These are phyloP conservation scores for Corinectria fuckeliana DNA, from an alignment of 2,329 filamentous ascomycete genomes.

Conservation along the genomic window DNA sequence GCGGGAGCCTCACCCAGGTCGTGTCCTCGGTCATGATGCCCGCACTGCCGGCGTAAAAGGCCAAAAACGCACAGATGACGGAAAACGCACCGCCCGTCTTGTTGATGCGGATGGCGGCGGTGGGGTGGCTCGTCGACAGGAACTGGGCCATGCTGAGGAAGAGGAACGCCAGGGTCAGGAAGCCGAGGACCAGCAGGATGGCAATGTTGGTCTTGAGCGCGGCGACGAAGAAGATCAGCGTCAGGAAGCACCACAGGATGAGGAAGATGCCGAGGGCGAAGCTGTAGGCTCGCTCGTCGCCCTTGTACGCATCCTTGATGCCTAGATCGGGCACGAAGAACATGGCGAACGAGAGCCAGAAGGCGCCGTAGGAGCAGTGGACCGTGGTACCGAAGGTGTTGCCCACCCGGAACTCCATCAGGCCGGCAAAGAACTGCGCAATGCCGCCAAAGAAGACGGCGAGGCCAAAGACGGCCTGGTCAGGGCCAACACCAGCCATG, in stretches of 20 bases:
- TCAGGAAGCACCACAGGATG: slow-evolving; percentile 67
- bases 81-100: slow-evolving; percentile 48
- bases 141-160: slow-evolving; percentile 66
- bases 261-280: slow-evolving; percentile 63
- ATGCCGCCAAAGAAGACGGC: slow-evolving; percentile 65
- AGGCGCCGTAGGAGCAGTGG: slow-evolving; percentile 66
- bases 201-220: slow-evolving; percentile 64
- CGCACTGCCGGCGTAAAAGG: slow-evolving; percentile 50
- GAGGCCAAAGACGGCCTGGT: slow-evolving; percentile 46
- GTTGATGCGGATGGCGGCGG: slow-evolving; percentile 52
- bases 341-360: slow-evolving; percentile 67
- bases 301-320: slow-evolving; percentile 54
- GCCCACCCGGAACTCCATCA: slow-evolving; percentile 60
- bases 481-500: slow-evolving; percentile 42
- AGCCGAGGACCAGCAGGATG: slow-evolving; percentile 64
- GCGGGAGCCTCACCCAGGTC: slow-evolving; percentile 49
- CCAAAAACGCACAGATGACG: slow-evolving; percentile 44
- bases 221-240: slow-evolving; percentile 60
- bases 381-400: slow-evolving; percentile 69
- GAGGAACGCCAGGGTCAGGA: slow-evolving; percentile 64
- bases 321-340: slow-evolving; percentile 59
- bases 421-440: slow-evolving; percentile 71
- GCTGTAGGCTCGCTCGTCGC: slow-evolving; percentile 49
- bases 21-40: slow-evolving; percentile 51
- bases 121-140: slow-evolving; percentile 45